Evolutionary conservation across 1,284 basidiomycete genomes (phyloP), one percentile per base, ranked within the genome.

Genomic region (Ceratobasidium sp.): DNA sequence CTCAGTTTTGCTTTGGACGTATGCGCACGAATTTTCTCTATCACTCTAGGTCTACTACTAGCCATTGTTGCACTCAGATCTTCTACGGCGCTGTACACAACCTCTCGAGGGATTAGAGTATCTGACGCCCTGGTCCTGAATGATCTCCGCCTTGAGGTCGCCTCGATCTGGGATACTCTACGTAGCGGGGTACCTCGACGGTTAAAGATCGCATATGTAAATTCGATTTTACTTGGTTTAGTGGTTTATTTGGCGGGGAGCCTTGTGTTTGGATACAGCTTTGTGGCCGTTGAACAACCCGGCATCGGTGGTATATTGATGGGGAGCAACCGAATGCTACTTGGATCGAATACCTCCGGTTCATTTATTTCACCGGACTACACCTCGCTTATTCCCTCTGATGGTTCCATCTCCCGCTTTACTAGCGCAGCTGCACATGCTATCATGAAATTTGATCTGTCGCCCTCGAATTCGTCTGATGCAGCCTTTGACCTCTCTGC

Each of bases 291-390:
- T 28, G 21, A 23, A 16, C 18, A 14, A 11, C 21, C 23, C 5
- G 58, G 35, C 8, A 14, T 16, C 16, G 0, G 41, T 26, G 58
- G 44, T 21, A 14, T 61, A 8, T 14, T 13, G 9, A 28, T 61
- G 21, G 58, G 58, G 7, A 26, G 7, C 16, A 61, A 61, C 41
- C 41, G n/a, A 23, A 44, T 61, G 41, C 26, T 61, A 18, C 38
- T 61, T 4, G 58, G 58, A 4, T 61, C 58, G 11, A 61, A 61
- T 61, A 14, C 11, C 21, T 61, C 58, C 6, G 58, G 58, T 16
- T 16, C 23, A 16, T 61, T 23, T 28, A 44, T 46, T 14, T n/a
- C 41, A 11, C 58, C 58, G 3, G 58, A 61, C 16, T 61, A 61
- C 23, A 46, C 41, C 14, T 61, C 58, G 23, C 58, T 61, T 26